phyloP scores from a whole-genome alignment of 495 filamentous ascomycete species.

The Trichodelitschia bisporula region DNA sequence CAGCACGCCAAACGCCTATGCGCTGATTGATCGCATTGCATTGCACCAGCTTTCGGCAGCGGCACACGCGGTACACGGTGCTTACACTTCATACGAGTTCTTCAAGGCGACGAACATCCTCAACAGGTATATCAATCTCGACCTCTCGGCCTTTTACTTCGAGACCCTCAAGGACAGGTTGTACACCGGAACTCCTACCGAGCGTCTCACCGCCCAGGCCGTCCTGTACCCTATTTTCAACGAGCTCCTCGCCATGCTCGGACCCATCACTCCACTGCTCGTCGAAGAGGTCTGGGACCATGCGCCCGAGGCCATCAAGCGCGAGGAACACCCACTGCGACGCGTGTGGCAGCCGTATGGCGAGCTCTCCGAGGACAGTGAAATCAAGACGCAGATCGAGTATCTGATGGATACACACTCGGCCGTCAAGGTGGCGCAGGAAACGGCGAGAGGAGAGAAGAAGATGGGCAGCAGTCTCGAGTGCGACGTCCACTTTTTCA shows the following conservation, averaged over 20 bases:
- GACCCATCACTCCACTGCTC: constrained; percentile 60
- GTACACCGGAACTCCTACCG: constrained; percentile 48
- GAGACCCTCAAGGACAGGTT: constrained; percentile 76
- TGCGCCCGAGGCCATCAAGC: constrained; percentile 35
- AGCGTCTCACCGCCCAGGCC: constrained; percentile 30
- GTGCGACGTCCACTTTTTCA: constrained; percentile 28
- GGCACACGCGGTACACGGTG: constrained; percentile 28
- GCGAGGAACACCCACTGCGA: constrained; percentile 27
- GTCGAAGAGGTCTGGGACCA: constrained; percentile 76
- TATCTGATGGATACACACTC: constrained; percentile 16
- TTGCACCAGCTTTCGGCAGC: constrained; percentile 43
- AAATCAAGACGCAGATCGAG: neutral
- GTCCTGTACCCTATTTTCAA: constrained; percentile 45
- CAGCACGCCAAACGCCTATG: constrained; percentile 1
- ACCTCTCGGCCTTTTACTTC: constrained; percentile 83
- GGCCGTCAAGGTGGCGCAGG: constrained; percentile 45
- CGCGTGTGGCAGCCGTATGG: constrained; percentile 8
- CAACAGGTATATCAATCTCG: constrained; percentile 53
- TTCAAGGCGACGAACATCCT: constrained; percentile 48
- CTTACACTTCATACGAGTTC: constrained; percentile 54
- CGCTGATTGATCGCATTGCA: constrained; percentile 43
- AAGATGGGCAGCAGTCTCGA: constrained; percentile 49
- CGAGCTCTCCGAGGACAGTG: neutral
- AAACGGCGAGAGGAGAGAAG: constrained; percentile 36
- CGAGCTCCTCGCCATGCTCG: constrained; percentile 49